Percentiles rank a stretch among this genome's conserved stretches.
Evolutionary conservation across 768 basidiomycete genomes (phyloP).

Genomic region (Tulasnella sp.): DNA sequence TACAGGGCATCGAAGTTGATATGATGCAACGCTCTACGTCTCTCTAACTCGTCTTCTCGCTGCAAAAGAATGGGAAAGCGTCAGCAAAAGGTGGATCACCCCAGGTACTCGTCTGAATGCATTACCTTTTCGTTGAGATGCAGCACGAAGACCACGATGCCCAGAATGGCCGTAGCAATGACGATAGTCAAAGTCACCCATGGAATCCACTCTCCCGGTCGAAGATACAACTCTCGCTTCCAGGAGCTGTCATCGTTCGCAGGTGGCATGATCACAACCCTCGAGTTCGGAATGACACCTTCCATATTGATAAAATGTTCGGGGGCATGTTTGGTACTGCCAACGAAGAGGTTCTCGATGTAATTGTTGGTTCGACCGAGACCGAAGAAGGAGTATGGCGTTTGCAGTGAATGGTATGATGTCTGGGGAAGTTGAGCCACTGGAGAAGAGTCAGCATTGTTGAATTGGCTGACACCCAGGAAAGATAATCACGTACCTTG

Average conservation of each 20-base stretch:
- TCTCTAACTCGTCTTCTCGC: slow-evolving; percentile 90
- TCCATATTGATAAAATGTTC: slow-evolving; percentile 87
- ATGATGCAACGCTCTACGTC: slow-evolving; percentile 79
- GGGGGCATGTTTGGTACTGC: slow-evolving; percentile 63
- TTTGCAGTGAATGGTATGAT: slow-evolving; percentile 77
- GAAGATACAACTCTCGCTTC: slow-evolving; percentile 80
- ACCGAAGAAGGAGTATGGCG: slow-evolving; percentile 93
- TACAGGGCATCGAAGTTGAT: slow-evolving; percentile 96
- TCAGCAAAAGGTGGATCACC: background rate
- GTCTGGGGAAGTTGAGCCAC: slow-evolving; percentile 91
- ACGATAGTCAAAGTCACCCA: slow-evolving; percentile 90
- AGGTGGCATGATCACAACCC: slow-evolving; percentile 85
- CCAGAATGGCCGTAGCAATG: slow-evolving; percentile 58
- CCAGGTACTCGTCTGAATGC: background rate
- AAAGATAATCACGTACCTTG: slow-evolving; percentile 44
- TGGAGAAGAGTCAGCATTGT: slow-evolving; percentile 24
- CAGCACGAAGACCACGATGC: slow-evolving; percentile 71
- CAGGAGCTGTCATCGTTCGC: slow-evolving; percentile 41
- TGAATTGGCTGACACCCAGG: background rate
- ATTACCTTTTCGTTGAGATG: slow-evolving; percentile 89
- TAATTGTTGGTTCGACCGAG: slow-evolving; percentile 98
- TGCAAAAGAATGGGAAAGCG: slow-evolving; percentile 25
- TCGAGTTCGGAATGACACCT: slow-evolving; percentile 94
- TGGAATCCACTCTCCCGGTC: slow-evolving; percentile 95
- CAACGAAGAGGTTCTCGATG: slow-evolving; percentile 96